Evolutionary conservation across 805 yeast genomes (phyloP), one percentile per base, ranked within the genome.

Genomic region (Ogataea sp.): DNA sequence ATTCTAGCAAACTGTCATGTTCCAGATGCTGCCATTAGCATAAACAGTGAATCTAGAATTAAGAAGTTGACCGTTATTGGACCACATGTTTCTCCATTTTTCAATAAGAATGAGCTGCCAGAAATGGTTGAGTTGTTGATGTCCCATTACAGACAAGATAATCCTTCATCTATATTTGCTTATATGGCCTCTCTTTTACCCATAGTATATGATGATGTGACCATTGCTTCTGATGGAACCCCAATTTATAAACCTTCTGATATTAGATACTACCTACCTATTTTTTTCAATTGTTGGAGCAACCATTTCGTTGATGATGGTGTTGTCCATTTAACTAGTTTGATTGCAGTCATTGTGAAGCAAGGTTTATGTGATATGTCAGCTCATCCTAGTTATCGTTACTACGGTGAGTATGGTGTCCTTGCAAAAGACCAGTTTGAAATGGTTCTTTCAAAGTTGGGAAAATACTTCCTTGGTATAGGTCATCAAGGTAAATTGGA

Each of bases 271-370:
- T 78, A 80, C 47, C 54, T 85, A 23, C 79, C 89, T 0, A 61
- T 85, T 2, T 53, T 86, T 7, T 84, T 85, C 47, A 78, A 83
- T 43, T 60, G 84, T 33, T 87, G 96, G 95, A 54, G 73, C 2
- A 66, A 78, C 43, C 59, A 76, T 32, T 59, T 71, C 48, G 45
- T 57, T 1, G 67, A 74, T 15, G 61, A 76, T 26, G 95, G 85
- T 47, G 66, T 79, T 8, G 42, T 50, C 10, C 81, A 78, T 47
- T 48, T 85, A 41, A 68, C 86, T 10, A 76, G 80, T 14, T 62
- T 84, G 15, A 56, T 86, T 42, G 83, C 90, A 6, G 69, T 75
- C 21, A 61, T 81, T 8, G 68, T 85, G 1, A 70, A 71, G 49
- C 61, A 67, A 27, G 67, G 73, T 3, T 61, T 80, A 36, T 32